These are phyloP conservation scores for Bocquillonia castaneifolia DNA, from an alignment of 441 rosid species.

Conservation along the genomic window DNA sequence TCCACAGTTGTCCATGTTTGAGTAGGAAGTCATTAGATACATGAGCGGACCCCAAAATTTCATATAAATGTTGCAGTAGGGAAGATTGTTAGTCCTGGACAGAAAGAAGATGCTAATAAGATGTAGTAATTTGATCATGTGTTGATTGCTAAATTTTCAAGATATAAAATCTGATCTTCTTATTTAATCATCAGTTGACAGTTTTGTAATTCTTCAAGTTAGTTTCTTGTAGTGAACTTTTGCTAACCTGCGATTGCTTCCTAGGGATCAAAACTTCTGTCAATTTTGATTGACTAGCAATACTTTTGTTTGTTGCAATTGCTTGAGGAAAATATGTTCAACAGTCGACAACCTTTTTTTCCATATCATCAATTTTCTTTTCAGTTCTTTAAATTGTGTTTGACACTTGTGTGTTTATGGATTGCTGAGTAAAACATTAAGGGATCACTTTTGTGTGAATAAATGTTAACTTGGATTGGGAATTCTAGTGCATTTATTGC, in stretches of 20 bases:
- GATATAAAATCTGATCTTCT: neutral
- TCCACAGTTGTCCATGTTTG: neutral
- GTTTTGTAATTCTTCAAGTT: neutral
- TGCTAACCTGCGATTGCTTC: neutral
- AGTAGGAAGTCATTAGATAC: neutral
- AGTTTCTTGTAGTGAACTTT: neutral
- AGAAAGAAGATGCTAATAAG: too few relatives aligned
- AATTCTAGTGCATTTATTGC: neutral
- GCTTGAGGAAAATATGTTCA: neutral
- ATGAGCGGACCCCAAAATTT: neutral
- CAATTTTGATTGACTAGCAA: neutral
- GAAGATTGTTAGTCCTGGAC: neutral
- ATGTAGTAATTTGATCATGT: neutral
- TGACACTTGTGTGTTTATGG: neutral
- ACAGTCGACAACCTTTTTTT: neutral
- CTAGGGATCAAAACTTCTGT: neutral
- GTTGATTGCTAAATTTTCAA: neutral
- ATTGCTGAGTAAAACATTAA: neutral
- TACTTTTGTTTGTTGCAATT: neutral
- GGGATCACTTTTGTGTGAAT: neutral
- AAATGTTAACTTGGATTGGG: conserved; percentile 3
- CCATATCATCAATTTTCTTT: neutral
- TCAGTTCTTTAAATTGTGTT: neutral
- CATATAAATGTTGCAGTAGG: neutral
- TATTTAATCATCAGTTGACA: neutral